Percentiles rank a stretch among this genome's conserved stretches.
phyloP scores from a whole-genome alignment of 768 basidiomycete species.

The Kwoniella sp. region DNA sequence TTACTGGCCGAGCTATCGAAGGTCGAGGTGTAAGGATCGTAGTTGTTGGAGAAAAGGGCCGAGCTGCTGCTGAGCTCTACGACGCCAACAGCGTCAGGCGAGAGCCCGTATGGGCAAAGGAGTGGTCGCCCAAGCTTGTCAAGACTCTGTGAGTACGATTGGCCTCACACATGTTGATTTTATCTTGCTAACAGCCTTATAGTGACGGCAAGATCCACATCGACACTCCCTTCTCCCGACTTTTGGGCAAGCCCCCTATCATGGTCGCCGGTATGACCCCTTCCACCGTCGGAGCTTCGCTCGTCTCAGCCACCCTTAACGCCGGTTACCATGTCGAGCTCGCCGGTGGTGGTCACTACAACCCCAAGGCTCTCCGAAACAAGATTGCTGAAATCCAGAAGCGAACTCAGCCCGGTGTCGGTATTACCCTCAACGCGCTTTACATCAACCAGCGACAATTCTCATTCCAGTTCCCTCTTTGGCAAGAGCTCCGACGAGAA shows the following conservation, averaged over 20 bases:
- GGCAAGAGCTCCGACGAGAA: constrained; percentile 96
- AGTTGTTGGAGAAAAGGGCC: constrained; percentile 85
- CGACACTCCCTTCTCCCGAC: constrained; percentile 93
- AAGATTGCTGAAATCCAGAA: constrained; percentile 92
- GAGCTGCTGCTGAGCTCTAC: constrained; percentile 84
- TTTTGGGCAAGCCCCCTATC: constrained; percentile 93
- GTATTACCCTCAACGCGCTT: constrained; percentile 88
- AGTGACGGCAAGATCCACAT: constrained; percentile 90
- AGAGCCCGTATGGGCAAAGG: constrained; percentile 90
- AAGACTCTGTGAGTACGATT: constrained; percentile 72
- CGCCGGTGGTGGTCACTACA: constrained; percentile 98
- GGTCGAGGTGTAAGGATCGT: constrained; percentile 90
- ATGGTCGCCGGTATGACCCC: constrained; percentile 99
- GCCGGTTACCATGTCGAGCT: constrained; percentile 97
- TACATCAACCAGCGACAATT: constrained; percentile 99
- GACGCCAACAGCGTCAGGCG: constrained; percentile 66
- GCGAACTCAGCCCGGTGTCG: constrained; percentile 81
- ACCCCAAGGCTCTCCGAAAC: constrained; percentile 77
- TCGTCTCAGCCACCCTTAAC: constrained; percentile 86
- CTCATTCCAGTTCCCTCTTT: constrained; percentile 92
- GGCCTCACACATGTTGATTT: not conserved
- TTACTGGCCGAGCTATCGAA: constrained; percentile 86
- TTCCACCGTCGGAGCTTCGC: constrained; percentile 90
- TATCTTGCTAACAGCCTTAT: constrained; percentile 22
- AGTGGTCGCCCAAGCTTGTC: constrained; percentile 78